A percentile compares a stretch with the other conserved stretches of the same genome.
Conservation (phyloP, 208 protist genomes). For the Leishmania lainsoni region DNA sequence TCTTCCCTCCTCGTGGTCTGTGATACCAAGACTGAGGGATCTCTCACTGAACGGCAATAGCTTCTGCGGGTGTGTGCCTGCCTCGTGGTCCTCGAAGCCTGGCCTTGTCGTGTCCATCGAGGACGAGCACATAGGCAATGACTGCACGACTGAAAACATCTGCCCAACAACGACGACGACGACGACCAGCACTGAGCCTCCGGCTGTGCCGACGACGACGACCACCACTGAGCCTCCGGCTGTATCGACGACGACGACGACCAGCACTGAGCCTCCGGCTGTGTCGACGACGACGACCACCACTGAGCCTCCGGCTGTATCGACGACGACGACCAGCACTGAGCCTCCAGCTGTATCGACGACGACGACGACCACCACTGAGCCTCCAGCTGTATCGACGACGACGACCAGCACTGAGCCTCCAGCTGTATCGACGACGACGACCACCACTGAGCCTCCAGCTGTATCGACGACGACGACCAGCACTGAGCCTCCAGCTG, state of each 20-base stretch:
- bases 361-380: neutral
- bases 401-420: neutral
- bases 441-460: neutral
- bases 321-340: neutral
- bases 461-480: no score
- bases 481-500: neutral
- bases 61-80: constrained; percentile 10
- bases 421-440: neutral
- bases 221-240: neutral
- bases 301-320: neutral
- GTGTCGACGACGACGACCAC: neutral
- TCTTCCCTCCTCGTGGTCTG: neutral
- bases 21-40: neutral
- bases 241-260: neutral
- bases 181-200: neutral
- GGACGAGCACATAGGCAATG: neutral
- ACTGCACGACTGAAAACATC: neutral
- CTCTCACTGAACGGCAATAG: neutral
- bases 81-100: neutral
- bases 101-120: neutral
- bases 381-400: neutral
- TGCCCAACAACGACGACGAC: constrained; percentile 5
- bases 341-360: neutral
- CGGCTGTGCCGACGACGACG: neutral
- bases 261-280: neutral